Evolutionary conservation across 352 stramenopile genomes (phyloP).

Genomic region (Nothophytophthora sp.): DNA sequence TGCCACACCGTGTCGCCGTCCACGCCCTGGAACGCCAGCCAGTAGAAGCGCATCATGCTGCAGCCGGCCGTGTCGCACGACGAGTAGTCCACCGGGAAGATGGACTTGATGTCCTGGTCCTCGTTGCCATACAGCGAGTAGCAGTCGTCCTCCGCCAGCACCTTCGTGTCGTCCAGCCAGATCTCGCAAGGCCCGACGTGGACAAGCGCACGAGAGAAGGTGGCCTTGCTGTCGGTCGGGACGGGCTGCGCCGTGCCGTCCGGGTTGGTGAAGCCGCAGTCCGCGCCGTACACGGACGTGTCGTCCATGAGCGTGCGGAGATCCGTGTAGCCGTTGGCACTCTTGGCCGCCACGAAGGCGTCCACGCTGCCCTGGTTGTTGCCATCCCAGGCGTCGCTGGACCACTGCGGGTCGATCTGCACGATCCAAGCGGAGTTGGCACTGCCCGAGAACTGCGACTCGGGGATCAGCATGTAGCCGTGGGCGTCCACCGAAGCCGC

Average conservation of each 20-base stretch:
- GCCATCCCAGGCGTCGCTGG: conserved; percentile 30
- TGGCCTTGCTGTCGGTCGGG: conserved; percentile 34
- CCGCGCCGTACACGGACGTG: conserved; percentile 33
- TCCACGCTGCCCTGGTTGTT: conserved; percentile 32
- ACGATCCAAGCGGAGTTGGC: conserved; percentile 32
- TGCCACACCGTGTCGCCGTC: conserved; percentile 42
- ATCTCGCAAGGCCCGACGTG: conserved; percentile 39
- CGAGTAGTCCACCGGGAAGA: conserved; percentile 45
- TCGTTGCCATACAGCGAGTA: conserved; percentile 32
- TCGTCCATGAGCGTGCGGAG: conserved; percentile 35
- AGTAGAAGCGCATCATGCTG: conserved; percentile 46
- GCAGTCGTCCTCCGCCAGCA: conserved; percentile 34
- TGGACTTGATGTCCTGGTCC: conserved; percentile 39
- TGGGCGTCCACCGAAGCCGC: conserved; percentile 22
- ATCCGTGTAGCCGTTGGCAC: conserved; percentile 32
- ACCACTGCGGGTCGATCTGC: conserved; percentile 31
- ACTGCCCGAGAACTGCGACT: conserved; percentile 34
- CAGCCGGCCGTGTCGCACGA: conserved; percentile 27
- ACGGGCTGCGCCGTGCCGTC: conserved; percentile 33
- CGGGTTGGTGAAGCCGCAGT: conserved; percentile 38
- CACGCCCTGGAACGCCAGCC: conserved; percentile 39
- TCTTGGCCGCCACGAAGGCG: conserved; percentile 23
- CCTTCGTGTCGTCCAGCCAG: conserved; percentile 41
- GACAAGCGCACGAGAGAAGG: conserved; percentile 31
- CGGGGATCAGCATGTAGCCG: conserved; percentile 35